Base-by-base conservation (phyloP, 1,284 basidiomycete species). In the Ceratobasidium sp. region DNA sequence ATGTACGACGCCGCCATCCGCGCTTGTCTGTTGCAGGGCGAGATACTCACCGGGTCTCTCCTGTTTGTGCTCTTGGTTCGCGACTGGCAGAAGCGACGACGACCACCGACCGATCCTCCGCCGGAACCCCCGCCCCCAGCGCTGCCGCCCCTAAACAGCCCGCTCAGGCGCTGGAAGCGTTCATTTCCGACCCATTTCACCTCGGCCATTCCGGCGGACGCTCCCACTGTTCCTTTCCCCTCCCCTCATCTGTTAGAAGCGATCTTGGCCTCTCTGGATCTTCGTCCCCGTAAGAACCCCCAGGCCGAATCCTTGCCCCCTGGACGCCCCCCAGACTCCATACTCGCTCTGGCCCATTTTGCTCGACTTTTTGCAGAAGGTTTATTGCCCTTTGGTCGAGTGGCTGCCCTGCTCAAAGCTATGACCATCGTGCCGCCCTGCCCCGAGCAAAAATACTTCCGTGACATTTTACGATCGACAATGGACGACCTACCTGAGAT, bases 11-110 rank as follows among this genome's bases (percentile, higher is more conserved):
- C 84, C 1, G 80, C 92, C 53, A 84, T 93, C 76, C 83, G 85
- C 2, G 85, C 89, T 7, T 90, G 89, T 76, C 81, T 93, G 13
- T 80, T 92, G 56, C 91, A 93, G 64, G 90, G 91, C 34, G 92
- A 93, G 78, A 88, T 93, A 59, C 84, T 93, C 51, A 84, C 90
- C 31, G 92, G 87, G 0, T 88, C 89, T 0, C 82, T 93, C 29
- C 82, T 93, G 7, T 91, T 93, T 74, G 89, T 86, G 0, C 81
- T 88, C 46, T 79, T 92, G 22, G 81, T 92, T 49, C 88, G 89
- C 76, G 90, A 92, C 53, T 90, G 86, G 84, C 85, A 91, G 76
- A 48, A 83, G 4, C 82, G 81, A 27, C 68, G 75, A n/a, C 58
- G 73, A 51, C 46, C 7, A 14, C 63, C 59, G 4, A 62, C 78